Percentiles rank a stretch among this genome's conserved stretches.
Conservation (phyloP, 202 grass and related monocot genomes). For the Brachypodium distachyon region DNA sequence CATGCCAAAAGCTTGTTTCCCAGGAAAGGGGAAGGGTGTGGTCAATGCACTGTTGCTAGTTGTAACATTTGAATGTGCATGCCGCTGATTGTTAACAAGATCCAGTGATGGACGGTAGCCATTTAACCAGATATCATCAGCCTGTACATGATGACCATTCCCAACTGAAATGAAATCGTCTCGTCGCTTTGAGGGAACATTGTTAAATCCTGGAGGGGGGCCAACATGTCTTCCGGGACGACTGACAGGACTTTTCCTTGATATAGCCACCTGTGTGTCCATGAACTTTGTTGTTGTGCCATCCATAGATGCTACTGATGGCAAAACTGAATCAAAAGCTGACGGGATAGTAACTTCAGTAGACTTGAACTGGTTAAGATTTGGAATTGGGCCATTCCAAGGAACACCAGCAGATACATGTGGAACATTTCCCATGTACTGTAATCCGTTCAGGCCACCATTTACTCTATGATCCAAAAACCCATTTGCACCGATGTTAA, state of each 20-base stretch:
- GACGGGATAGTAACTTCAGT: constrained; percentile 28
- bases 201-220: constrained; percentile 61
- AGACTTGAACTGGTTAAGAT: constrained; percentile 22
- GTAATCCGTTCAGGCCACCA: constrained; percentile 16
- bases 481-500: constrained; percentile 39
- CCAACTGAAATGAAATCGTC: constrained; percentile 28
- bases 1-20: constrained; percentile 40
- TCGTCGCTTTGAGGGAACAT: constrained; percentile 37
- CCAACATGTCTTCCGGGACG: constrained; percentile 53
- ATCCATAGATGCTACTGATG: constrained; percentile 26
- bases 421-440: constrained; percentile 15
- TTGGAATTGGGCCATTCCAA: constrained; percentile 7
- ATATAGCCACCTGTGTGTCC: constrained; percentile 18
- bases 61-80: constrained; percentile 23
- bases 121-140: constrained; percentile 54
- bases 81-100: constrained; percentile 12
- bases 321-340: constrained; percentile 30
- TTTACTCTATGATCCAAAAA: constrained; percentile 39
- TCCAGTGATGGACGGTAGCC: constrained; percentile 24
- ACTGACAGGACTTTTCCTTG: constrained; percentile 64
- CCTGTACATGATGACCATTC: constrained; percentile 24
- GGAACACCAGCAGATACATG: constrained; percentile 26
- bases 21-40: constrained; percentile 44
- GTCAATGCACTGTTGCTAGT: constrained; percentile 16
- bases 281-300: constrained; percentile 21